Evolutionary conservation across 1,284 basidiomycete species (phyloP).

Genomic region (Wallemia ichthyophaga): DNA sequence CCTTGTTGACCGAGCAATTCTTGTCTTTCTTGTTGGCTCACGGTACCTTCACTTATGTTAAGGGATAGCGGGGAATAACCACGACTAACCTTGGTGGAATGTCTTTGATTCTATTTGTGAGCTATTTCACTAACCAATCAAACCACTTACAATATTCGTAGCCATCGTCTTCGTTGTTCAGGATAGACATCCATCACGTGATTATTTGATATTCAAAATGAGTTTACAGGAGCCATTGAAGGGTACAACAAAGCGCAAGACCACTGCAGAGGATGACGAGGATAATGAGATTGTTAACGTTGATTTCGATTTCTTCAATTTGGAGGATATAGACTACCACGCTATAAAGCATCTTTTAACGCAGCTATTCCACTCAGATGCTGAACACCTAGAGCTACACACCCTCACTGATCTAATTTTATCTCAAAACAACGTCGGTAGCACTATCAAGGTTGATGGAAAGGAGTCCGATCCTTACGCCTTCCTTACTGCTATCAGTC

Average conservation of each 20-base stretch:
- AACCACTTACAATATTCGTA: background rate
- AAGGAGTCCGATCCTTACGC: conserved; percentile 63
- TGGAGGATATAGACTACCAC: conserved; percentile 55
- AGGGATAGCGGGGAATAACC: background rate
- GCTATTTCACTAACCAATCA: too few relatives aligned
- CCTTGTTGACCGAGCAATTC: conserved; percentile 44
- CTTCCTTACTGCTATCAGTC: conserved; percentile 46
- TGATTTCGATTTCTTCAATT: conserved; percentile 73
- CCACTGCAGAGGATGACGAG: background rate
- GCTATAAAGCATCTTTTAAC: conserved; percentile 47
- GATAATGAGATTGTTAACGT: conserved; percentile 23
- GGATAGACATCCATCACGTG: background rate
- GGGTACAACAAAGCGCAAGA: background rate
- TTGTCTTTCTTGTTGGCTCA: conserved; percentile 33
- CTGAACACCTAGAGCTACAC: conserved; percentile 33
- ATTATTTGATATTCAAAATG: background rate
- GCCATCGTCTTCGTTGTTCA: background rate
- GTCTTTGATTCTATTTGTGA: too few relatives aligned
- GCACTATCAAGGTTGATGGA: conserved; percentile 71
- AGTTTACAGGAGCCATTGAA: background rate
- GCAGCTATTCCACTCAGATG: conserved; percentile 58
- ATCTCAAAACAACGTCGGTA: conserved; percentile 41
- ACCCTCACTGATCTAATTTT: conserved; percentile 49
- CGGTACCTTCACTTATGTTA: conserved; percentile 26
- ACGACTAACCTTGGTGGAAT: background rate